Conservation (phyloP, 1,284 basidiomycete genomes). For the Trichosporon ovoides region DNA sequence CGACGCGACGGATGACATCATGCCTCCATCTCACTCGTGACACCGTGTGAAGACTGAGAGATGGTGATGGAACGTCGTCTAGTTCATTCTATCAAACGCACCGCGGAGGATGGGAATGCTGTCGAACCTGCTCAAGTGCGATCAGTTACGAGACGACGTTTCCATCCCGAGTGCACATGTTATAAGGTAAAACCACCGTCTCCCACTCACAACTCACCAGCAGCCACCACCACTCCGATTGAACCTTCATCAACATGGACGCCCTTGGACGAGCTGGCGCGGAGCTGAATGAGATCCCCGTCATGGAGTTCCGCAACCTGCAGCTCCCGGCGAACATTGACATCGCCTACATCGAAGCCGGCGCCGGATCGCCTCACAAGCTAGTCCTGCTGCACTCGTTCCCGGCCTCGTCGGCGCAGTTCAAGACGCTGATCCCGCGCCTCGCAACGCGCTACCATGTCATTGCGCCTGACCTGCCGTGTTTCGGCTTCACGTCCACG, state of each 20-base stretch:
- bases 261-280: not conserved
- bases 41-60: too few species aligned
- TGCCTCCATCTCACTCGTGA: too few species aligned
- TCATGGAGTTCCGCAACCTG: not conserved
- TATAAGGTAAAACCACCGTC: too few species aligned
- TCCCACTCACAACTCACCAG: too few species aligned
- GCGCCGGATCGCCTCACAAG: conserved; percentile 38
- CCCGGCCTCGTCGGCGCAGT: conserved; percentile 54
- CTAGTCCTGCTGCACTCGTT: conserved; percentile 55
- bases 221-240: not conserved
- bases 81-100: too few species aligned
- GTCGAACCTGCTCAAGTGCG: too few species aligned
- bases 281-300: not conserved
- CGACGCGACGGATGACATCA: too few species aligned
- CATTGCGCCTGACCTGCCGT: conserved; percentile 54
- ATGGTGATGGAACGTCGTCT: too few species aligned
- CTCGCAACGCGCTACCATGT: conserved; percentile 51
- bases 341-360: conserved; percentile 52
- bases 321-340: conserved; percentile 8
- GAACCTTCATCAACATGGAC: not conserved
- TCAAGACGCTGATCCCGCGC: conserved; percentile 52
- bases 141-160: too few species aligned
- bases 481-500: conserved; percentile 53
- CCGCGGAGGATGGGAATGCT: too few species aligned
- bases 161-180: too few species aligned